Evolutionary conservation across 2,329 filamentous ascomycete species (phyloP), one percentile per base, ranked within the genome.

Genomic region (Pseudopithomyces chartarum): DNA sequence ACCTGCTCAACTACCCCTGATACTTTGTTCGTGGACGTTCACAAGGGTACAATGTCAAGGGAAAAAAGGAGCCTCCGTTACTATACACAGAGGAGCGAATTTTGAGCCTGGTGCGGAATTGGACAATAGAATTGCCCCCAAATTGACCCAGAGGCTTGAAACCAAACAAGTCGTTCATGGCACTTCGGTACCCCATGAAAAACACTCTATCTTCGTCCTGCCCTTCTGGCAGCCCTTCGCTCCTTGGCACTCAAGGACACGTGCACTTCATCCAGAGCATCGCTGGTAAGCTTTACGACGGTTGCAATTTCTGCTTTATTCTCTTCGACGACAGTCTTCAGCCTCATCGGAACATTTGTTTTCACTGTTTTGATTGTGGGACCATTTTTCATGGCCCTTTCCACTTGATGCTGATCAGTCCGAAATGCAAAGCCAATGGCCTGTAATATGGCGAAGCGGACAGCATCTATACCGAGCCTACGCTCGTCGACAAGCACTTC

Each of bases 361-460:
- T 56, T 52, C 34, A 56, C 34, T 2, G 42, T 46, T 15, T 48
- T 40, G 10, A 47, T 40, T 22, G 5, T 12, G 15, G 47, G 47
- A 12, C 34, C 47, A 8, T 46, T 23, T 11, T 42, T 29, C 43
- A 42, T 50, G n/a, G 15, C 38, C 26, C 17, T 36, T 42, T 47
- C 43, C 19, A 33, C 42, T 11, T 6, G 36, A 20, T 23, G 11
- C 12, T 32, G 46, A 22, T 55, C 19, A 1, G n/a, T 26, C 43
- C 22, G 19, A 51, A 59, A 58, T 32, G 50, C 36, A 40, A 54
- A 45, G 8, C 59, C 60, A 54, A 83, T 84, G 39, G 88, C 87
- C 60, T 81, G 80, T 58, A 91, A 67, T 51, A 90, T 83, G 2
- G 87, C 85, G 82, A 85, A 89, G 52, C 87, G 76, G 10, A 91